Conservation (phyloP, 192 early-diverging fungal species). For the Gigaspora rosea region DNA sequence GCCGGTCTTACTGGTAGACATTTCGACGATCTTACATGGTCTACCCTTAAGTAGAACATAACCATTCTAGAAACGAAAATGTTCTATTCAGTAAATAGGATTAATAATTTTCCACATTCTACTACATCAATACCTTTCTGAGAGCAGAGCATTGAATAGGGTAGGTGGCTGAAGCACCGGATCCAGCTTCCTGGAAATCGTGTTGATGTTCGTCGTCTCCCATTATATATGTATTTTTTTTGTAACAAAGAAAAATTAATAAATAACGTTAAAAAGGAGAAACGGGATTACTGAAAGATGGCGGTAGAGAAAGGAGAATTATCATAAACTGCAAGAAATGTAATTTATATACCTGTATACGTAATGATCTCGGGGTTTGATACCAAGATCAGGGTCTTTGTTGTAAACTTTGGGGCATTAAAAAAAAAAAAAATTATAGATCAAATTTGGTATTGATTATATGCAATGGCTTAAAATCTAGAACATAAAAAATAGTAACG, state of each 20-base stretch:
- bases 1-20: slow-evolving; percentile 99
- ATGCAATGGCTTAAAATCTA: no score
- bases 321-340: no score
- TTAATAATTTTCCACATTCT: background rate
- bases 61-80: slow-evolving; percentile 62
- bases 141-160: slow-evolving; percentile 99
- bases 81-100: background rate
- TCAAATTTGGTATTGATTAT: no score
- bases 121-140: slow-evolving; percentile 63
- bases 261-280: no score
- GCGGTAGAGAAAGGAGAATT: no score
- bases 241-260: no score
- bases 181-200: slow-evolving; percentile 69
- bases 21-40: slow-evolving; percentile 99
- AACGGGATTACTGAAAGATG: no score
- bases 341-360: background rate
- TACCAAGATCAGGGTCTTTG: no score
- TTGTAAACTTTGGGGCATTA: no score
- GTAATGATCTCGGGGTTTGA: no score
- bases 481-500: no score
- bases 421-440: no score
- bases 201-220: slow-evolving; percentile 69
- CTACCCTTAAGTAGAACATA: slow-evolving; percentile 98
- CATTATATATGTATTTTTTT: slow-evolving; percentile 34
- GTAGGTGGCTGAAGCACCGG: slow-evolving; percentile 92